These are phyloP conservation scores for Trametes sanguinea DNA, from an alignment of 768 basidiomycete species.

Conservation along the genomic window DNA sequence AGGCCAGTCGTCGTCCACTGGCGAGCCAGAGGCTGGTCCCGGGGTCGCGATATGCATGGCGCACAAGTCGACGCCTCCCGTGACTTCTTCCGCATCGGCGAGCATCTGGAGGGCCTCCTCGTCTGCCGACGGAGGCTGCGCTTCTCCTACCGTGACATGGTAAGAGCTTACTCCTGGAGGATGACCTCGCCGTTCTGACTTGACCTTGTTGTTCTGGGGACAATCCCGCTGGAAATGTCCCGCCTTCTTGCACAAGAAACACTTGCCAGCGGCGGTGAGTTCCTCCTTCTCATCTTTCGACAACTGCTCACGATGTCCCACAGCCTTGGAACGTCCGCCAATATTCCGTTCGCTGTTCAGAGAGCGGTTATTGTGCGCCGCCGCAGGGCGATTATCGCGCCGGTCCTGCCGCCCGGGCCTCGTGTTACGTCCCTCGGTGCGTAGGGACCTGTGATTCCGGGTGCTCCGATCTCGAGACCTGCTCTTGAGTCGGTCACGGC, in stretches of 20 bases:
- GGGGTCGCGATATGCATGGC: not conserved
- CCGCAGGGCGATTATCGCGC: too few relatives aligned
- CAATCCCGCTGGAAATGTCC: constrained; percentile 14
- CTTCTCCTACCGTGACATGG: not conserved
- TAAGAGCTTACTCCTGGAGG: constrained; percentile 5
- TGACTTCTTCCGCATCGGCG: not conserved
- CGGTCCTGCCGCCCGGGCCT: too few relatives aligned
- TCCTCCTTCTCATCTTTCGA: not conserved
- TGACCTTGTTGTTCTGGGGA: not conserved
- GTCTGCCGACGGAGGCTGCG: not conserved
- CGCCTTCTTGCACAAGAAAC: constrained; percentile 2
- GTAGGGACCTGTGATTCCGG: too few relatives aligned
- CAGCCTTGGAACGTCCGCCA: too few relatives aligned
- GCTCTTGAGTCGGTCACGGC: too few relatives aligned
- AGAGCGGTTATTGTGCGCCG: too few relatives aligned
- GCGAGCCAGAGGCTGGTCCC: too few relatives aligned
- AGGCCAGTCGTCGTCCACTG: too few relatives aligned
- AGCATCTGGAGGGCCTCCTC: not conserved
- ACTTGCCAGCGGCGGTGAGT: not conserved
- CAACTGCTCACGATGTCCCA: not conserved
- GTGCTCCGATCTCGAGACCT: too few relatives aligned
- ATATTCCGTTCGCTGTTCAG: too few relatives aligned
- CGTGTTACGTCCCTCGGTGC: too few relatives aligned
- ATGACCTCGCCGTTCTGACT: not conserved
- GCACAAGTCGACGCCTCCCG: not conserved